Conservation (phyloP, 768 basidiomycete species). For the Hortiboletus campestris region DNA sequence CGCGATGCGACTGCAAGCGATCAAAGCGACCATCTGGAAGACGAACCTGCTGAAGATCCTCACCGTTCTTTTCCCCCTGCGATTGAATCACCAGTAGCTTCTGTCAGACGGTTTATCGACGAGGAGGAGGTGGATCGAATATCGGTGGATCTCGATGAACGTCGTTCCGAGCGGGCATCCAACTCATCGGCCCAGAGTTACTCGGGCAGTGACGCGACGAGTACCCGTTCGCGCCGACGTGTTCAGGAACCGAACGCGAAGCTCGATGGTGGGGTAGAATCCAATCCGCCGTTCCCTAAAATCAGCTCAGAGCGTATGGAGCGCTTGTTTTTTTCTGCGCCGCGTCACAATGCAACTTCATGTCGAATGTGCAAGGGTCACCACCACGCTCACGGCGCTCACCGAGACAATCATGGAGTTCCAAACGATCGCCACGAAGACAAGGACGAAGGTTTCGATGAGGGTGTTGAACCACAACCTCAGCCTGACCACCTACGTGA, state of each 20-base stretch:
- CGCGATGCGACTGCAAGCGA: slow-evolving; percentile 39
- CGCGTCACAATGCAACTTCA: slow-evolving; percentile 69
- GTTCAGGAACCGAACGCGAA: slow-evolving; percentile 1
- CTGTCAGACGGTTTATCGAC: slow-evolving; percentile 44
- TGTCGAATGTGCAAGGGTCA: slow-evolving; percentile 61
- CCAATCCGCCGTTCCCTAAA: slow-evolving; percentile 66
- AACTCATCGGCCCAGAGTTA: slow-evolving; percentile 25
- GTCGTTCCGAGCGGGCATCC: slow-evolving; percentile 50
- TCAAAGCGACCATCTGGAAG: neutral
- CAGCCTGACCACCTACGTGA: slow-evolving; percentile 1
- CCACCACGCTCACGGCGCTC: slow-evolving; percentile 37
- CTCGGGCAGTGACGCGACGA: neutral
- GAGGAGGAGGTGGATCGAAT: slow-evolving; percentile 62
- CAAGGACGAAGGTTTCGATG: slow-evolving; percentile 18
- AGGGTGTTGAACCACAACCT: slow-evolving; percentile 2
- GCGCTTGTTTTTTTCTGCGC: slow-evolving; percentile 75
- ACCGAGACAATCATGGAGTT: slow-evolving; percentile 29
- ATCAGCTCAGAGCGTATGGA: slow-evolving; percentile 80
- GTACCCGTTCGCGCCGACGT: neutral
- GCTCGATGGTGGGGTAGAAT: slow-evolving; percentile 29
- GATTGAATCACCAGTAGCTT: slow-evolving; percentile 4
- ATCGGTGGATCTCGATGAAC: slow-evolving; percentile 63
- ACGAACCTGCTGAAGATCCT: neutral
- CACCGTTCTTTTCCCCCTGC: neutral
- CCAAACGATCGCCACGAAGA: neutral